Base-by-base conservation (phyloP, 305 asterid genomes). In the Solanum hybrid region DNA sequence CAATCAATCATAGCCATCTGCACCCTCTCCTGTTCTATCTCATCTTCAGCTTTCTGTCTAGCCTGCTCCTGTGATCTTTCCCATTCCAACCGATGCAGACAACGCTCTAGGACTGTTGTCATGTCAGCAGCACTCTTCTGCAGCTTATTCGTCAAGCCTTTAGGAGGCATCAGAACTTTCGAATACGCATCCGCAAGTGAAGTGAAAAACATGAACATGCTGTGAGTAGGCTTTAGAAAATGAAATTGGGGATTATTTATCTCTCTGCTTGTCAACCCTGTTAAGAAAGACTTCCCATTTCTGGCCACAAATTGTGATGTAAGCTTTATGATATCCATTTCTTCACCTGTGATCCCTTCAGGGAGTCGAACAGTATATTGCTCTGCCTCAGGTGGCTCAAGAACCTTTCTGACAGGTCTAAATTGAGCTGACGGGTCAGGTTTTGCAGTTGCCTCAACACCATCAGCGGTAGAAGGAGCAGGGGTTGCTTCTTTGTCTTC, bases 1-100 rank as follows among this genome's bases (percentile, higher is more conserved):
- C 99, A 97, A 90, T 97, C 99, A 89, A 97, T 96, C 98, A 94
- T 94, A 38, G 99, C 96, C 98, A 97, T 97, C 93, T 95, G 98
- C 51, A 91, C 6, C 37, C 99, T 90, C 92, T 96, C 99, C 93
- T 93, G 96, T 92, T 95, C 99, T 64, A 94, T 92, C 93, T 97
- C 99, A 87, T 96, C 96, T 92, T 97, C 99, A 89, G 97, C 97
- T 91, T 96, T 97, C 94, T 96, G 98, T 92, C 98, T 94, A 32
- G 97, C 98, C 92, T 95, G 98, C 89, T 97, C 99, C 88, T 97
- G 99, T 2, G 99, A 95, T 66, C 93, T 92, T 90, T 97, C 99
- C 99, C 99, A 96, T 87, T 97, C 98, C 91, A 97, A 95, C 89
- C 98, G 94, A 92, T 94, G 96, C 88, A 96, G 91, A 86, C 98